These are phyloP conservation scores for Citrus trifoliata DNA, from an alignment of 345 rosid species.

Conservation along the genomic window DNA sequence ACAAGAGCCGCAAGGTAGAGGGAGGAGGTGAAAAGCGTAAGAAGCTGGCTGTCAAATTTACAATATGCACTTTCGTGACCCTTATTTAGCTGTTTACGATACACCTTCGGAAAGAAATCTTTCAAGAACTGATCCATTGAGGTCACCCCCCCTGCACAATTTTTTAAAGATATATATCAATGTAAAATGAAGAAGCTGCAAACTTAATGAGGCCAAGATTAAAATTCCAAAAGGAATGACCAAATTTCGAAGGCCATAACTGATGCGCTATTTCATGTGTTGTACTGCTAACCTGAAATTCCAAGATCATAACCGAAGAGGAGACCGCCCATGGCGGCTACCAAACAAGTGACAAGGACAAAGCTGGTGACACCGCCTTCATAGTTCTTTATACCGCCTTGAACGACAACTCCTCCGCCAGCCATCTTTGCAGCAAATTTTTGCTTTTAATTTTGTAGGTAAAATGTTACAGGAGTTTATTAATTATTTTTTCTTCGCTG, in stretches of 20 bases:
- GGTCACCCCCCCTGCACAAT: slow-evolving; percentile 67
- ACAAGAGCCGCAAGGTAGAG: slow-evolving; percentile 71
- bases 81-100: slow-evolving; percentile 23
- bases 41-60: slow-evolving; percentile 63
- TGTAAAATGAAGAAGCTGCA: not conserved
- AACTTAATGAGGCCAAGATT: not conserved
- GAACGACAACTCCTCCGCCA: not conserved
- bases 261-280: not conserved
- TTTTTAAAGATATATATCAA: too few relatives aligned
- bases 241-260: too few relatives aligned
- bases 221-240: too few relatives aligned
- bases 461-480: not conserved
- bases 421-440: not conserved
- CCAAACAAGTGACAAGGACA: slow-evolving; percentile 61
- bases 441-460: not conserved
- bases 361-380: slow-evolving; percentile 55
- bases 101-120: slow-evolving; percentile 60
- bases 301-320: slow-evolving; percentile 84
- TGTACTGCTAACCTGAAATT: slow-evolving; percentile 48
- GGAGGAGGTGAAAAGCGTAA: slow-evolving; percentile 76
- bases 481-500: not conserved
- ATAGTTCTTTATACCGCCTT: slow-evolving; percentile 30
- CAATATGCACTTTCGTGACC: slow-evolving; percentile 54
- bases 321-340: slow-evolving; percentile 86
- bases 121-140: slow-evolving; percentile 65